Base-by-base conservation (phyloP, 768 basidiomycete species). In the Guyanaporus albipodus region DNA sequence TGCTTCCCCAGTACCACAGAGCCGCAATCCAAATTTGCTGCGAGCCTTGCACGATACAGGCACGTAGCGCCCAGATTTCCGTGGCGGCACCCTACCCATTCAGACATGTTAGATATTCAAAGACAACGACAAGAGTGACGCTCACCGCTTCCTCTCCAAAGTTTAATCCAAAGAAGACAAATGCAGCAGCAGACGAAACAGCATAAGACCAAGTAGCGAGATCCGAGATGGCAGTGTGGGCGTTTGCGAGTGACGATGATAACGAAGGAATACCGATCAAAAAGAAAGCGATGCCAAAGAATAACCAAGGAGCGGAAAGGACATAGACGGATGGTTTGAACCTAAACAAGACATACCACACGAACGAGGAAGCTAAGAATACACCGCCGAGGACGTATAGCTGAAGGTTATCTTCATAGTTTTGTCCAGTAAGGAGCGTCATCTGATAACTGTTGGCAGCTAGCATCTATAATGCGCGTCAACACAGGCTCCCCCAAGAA, bases 1-100 rank as follows among this genome's bases (percentile, higher is more conserved):
- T 79, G 67, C 85, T 80, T 54, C 93, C 93, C 93, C 93, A 96
- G 60, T 90, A 96, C 93, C 93, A 96, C 29, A 96, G 70, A 8
- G 87, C 93, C 4, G 93, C 88, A 12, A 95, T 86, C 93, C 93
- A 96, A 31, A 96, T 80, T 68, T 95, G 93, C 56, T 96, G 93
- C 9, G 91, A 87, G 32, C 93, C 93, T 68, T 96, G 93, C 0
- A 96, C 93, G 51, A 94, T 71, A 63, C 91, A 94, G 11, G 93
- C 93, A 26, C 93, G 80, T 49, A 92, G 63, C 24, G 85, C 87
- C 93, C 93, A 96, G 14, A 94, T 83, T 66, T 96, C 93, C 7
- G 93, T 94, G 1, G 93, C 91, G 44, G 93, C 91, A 58, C 93
- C 92, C 81, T 88, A 57, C 32, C 24, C 18, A 27, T 34, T 29